phyloP scores from a whole-genome alignment of 306 rosid species.

The Trichosanthes cucumerina region DNA sequence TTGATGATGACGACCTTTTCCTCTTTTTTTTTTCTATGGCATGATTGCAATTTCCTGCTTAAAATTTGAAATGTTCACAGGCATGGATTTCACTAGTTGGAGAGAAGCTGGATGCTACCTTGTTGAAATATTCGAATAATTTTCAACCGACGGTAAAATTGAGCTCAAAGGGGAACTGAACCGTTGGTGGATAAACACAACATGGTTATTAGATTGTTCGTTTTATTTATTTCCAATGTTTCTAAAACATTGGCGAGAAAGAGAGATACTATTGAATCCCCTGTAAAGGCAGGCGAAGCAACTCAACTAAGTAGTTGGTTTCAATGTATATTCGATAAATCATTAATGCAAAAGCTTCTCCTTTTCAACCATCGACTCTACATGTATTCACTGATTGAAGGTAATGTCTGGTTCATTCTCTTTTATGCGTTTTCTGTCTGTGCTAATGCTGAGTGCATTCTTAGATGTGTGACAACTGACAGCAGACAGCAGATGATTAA shows the following conservation, averaged over 20 bases:
- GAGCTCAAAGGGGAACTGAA: slow-evolving; percentile 25
- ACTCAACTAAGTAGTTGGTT: background rate
- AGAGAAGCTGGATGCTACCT: slow-evolving; percentile 65
- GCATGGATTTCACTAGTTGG: slow-evolving; percentile 48
- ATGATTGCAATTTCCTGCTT: background rate
- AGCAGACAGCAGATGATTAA: background rate
- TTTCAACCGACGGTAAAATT: slow-evolving; percentile 23
- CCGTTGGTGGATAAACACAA: background rate
- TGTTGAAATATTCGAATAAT: slow-evolving; percentile 29
- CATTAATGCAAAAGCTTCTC: slow-evolving; percentile 1
- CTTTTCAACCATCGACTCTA: background rate
- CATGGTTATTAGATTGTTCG: background rate
- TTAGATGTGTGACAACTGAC: background rate
- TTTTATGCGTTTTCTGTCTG: background rate
- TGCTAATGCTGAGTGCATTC: background rate
- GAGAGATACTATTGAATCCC: background rate
- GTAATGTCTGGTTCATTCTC: background rate
- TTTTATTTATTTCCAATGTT: background rate
- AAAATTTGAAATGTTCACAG: slow-evolving; percentile 17
- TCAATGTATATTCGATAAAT: background rate
- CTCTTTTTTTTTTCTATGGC: background rate
- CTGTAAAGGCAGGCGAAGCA: background rate
- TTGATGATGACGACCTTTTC: background rate
- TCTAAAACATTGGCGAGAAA: background rate
- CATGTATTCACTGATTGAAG: background rate